Conservation (phyloP, 495 filamentous ascomycete genomes). For the Trypethelium eluteriae region DNA sequence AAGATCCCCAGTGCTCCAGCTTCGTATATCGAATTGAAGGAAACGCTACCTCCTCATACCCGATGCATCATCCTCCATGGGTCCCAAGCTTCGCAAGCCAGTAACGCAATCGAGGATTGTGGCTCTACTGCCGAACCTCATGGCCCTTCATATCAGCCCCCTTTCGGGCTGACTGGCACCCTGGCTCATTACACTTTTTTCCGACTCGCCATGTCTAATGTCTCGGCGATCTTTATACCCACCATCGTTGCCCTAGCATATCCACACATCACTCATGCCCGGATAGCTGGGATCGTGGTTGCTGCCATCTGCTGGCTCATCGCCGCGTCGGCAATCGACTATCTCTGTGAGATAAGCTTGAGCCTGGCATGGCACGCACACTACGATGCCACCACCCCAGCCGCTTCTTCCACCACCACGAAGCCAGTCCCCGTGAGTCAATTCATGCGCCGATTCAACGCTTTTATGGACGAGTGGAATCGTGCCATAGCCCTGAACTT, state of each 20-base stretch:
- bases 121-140: not conserved
- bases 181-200: conserved; percentile 6
- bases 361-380: conserved; percentile 2
- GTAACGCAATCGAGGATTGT: not conserved
- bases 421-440: too few relatives aligned
- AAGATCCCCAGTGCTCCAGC: not conserved
- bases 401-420: not conserved
- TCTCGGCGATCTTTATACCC: not conserved
- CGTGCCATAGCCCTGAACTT: not conserved
- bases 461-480: not conserved
- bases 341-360: not conserved
- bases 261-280: not conserved
- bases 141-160: not conserved
- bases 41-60: not conserved
- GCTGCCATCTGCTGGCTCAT: not conserved
- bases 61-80: not conserved
- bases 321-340: not conserved
- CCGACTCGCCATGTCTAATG: not conserved
- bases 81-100: not conserved
- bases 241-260: not conserved
- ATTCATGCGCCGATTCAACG: not conserved
- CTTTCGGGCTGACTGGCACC: not conserved
- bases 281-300: not conserved
- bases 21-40: not conserved
- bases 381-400: not conserved